phyloP scores from a whole-genome alignment of 225 moss, liverwort and hornwort genomes.

The Physcomitrium patens region DNA sequence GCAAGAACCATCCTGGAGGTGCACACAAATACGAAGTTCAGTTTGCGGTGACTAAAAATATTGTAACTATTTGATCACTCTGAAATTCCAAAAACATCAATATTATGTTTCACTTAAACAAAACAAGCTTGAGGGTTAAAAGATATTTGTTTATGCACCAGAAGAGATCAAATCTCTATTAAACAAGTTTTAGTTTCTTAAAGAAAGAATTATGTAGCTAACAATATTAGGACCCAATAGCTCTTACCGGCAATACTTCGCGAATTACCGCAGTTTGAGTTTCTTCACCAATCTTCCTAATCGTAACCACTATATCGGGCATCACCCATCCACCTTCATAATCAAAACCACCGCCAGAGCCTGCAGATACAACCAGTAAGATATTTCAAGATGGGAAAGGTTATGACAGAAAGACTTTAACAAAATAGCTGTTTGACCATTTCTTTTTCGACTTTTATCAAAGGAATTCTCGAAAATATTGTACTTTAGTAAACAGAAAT shows the following conservation, averaged over 20 bases:
- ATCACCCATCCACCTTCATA: conserved; percentile 89
- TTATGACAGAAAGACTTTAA: not conserved
- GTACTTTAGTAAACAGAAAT: too few species aligned
- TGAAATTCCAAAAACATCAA: too few species aligned
- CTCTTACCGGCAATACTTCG: conserved; percentile 75
- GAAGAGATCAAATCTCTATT: not conserved
- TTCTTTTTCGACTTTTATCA: too few species aligned
- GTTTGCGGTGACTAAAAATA: conserved; percentile 12
- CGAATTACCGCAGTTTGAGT: conserved; percentile 76
- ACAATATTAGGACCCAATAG: not conserved
- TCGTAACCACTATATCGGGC: conserved; percentile 78
- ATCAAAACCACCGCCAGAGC: conserved; percentile 63
- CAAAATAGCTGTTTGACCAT: too few species aligned
- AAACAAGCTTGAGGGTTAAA: too few species aligned
- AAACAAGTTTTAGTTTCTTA: conserved; percentile 13
- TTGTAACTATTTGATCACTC: not conserved
- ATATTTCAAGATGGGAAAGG: conserved; percentile 20
- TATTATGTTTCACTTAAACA: not conserved
- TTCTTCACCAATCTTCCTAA: conserved; percentile 81
- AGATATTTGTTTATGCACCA: too few species aligned
- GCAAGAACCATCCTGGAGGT: conserved; percentile 78
- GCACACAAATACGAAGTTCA: conserved; percentile 19
- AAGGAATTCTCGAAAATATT: too few species aligned
- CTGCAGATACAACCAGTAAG: conserved; percentile 38
- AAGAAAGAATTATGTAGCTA: conserved; percentile 6